phyloP scores from a whole-genome alignment of 495 filamentous ascomycete species.

The Lepidopterella palustris region DNA sequence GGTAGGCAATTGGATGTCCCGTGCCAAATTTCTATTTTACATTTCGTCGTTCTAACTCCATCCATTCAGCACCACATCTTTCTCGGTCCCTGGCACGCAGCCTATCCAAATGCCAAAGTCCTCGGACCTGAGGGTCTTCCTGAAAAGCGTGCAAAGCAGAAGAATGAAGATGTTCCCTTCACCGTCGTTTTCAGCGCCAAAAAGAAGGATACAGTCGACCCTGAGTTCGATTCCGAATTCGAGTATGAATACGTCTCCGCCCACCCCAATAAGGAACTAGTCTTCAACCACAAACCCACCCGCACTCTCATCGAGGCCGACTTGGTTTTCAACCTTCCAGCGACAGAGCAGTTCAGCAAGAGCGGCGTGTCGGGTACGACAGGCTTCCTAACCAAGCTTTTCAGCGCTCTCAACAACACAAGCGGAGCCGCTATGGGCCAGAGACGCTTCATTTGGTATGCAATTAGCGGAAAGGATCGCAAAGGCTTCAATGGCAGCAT shows the following conservation, averaged over 20 bases:
- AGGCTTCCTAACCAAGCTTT: conserved; percentile 58
- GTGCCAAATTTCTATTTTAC: background rate
- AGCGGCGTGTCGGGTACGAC: conserved; percentile 45
- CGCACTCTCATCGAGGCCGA: conserved; percentile 85
- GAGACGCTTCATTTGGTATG: conserved; percentile 80
- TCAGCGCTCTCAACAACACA: conserved; percentile 55
- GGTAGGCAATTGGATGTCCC: conserved; percentile 3
- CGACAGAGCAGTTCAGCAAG: conserved; percentile 77
- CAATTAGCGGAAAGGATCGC: conserved; percentile 55
- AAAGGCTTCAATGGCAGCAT: conserved; percentile 61
- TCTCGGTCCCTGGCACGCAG: conserved; percentile 71
- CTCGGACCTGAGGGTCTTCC: conserved; percentile 79
- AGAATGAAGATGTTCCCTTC: conserved; percentile 64
- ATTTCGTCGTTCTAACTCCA: background rate
- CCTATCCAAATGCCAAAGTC: conserved; percentile 69
- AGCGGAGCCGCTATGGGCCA: conserved; percentile 61
- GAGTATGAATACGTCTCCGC: conserved; percentile 74
- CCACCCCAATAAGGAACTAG: conserved; percentile 80
- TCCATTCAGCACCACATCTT: conserved; percentile 70
- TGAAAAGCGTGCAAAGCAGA: conserved; percentile 67
- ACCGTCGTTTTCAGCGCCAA: conserved; percentile 56
- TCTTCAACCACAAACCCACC: conserved; percentile 76
- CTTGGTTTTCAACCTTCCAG: conserved; percentile 84
- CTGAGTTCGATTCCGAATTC: conserved; percentile 82
- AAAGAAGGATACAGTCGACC: conserved; percentile 49